phyloP scores from a whole-genome alignment of 2,329 filamentous ascomycete genomes.

The Claviceps sp. region DNA sequence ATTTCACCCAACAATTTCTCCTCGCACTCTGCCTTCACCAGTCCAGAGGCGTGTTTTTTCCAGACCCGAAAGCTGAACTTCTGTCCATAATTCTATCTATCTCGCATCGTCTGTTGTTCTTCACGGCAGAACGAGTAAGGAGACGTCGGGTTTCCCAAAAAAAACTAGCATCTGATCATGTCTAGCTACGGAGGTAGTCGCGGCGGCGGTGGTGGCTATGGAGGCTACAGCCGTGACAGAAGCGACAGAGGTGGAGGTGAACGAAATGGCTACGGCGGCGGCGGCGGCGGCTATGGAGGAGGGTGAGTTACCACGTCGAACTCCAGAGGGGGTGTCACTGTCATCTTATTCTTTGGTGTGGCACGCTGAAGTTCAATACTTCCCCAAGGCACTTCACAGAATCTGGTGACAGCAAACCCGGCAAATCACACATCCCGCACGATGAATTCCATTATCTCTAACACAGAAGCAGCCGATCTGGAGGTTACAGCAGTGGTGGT shows the following conservation, averaged over 20 bases:
- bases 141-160: not conserved
- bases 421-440: not conserved
- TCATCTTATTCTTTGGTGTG: not conserved
- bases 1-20: slow-evolving; percentile 1
- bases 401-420: not conserved
- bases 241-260: slow-evolving; percentile 36
- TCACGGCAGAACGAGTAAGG: not conserved
- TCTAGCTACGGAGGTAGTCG: slow-evolving; percentile 30
- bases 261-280: slow-evolving; percentile 24
- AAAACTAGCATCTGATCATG: slow-evolving; percentile 20
- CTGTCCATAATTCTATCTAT: not conserved
- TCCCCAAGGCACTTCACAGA: not conserved
- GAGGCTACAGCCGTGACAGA: slow-evolving; percentile 29
- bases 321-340: not conserved
- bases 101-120: not conserved
- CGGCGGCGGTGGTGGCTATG: slow-evolving; percentile 16
- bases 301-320: slow-evolving; percentile 20
- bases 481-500: slow-evolving; percentile 18
- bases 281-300: slow-evolving; percentile 20
- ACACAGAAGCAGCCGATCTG: slow-evolving; percentile 31
- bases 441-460: slow-evolving; percentile 15
- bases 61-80: not conserved
- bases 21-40: slow-evolving; percentile 15
- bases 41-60: slow-evolving; percentile 9
- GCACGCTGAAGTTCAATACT: not conserved